phyloP scores from a whole-genome alignment of 495 filamentous ascomycete genomes.

The Xylaria acuta region DNA sequence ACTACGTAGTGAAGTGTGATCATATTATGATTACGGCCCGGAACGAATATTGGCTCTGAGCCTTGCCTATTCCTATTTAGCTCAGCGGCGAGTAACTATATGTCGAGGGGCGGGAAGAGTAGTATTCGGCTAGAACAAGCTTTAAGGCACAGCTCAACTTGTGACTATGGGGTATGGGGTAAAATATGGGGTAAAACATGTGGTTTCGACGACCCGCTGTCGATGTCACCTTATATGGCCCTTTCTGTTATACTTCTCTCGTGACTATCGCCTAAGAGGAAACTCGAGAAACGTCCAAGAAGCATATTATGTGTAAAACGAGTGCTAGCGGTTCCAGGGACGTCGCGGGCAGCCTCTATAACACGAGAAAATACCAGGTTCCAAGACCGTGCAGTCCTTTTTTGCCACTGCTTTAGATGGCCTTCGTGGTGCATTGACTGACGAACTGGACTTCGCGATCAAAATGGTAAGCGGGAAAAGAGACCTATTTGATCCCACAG shows the following conservation, averaged over 20 bases:
- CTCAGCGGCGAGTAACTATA: not conserved
- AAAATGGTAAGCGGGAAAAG: not conserved
- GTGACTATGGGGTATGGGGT: conserved; percentile 10
- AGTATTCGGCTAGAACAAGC: not conserved
- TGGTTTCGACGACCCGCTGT: conserved; percentile 3
- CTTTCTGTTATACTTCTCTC: not conserved
- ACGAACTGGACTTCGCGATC: not conserved
- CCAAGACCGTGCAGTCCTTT: not conserved
- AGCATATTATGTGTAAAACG: not conserved
- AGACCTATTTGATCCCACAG: conserved; percentile 3
- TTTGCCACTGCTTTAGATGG: not conserved
- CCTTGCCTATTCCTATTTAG: not conserved
- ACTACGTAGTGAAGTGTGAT: not conserved
- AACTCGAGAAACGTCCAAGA: not conserved
- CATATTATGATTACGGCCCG: not conserved
- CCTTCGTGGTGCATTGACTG: not conserved
- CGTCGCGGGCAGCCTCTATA: too few species aligned
- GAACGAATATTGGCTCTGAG: not conserved
- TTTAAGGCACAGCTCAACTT: not conserved
- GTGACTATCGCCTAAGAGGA: conserved; percentile 7
- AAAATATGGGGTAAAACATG: not conserved
- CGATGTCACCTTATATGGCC: not conserved
- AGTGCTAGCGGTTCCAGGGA: not conserved
- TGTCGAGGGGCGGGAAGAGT: not conserved
- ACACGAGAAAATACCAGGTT: not conserved